These are phyloP conservation scores for Emergomyces orientalis DNA, from an alignment of 2,329 filamentous ascomycete species.

Conservation along the genomic window DNA sequence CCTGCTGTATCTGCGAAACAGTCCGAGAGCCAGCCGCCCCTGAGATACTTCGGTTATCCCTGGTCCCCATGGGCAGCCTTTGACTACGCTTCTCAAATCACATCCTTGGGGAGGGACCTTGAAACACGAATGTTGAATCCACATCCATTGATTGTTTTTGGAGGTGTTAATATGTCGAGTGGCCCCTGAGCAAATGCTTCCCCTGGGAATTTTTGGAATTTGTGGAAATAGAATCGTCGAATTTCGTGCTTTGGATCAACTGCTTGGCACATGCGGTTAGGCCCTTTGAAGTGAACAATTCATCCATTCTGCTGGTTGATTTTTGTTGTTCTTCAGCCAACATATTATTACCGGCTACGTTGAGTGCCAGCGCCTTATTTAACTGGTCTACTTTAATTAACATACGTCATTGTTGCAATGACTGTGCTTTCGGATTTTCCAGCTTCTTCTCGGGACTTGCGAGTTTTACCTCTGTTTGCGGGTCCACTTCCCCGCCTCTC, in stretches of 20 bases:
- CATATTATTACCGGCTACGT: neutral
- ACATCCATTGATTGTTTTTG: neutral
- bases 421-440: slow-evolving; percentile 12
- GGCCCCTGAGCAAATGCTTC: neutral
- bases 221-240: too few relatives aligned
- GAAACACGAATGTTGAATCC: neutral
- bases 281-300: neutral
- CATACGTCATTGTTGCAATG: slow-evolving; percentile 4
- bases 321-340: neutral
- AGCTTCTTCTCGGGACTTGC: slow-evolving; percentile 11
- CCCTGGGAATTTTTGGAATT: neutral
- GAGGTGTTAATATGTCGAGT: neutral
- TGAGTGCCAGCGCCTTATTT: neutral
- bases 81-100: neutral
- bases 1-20: neutral
- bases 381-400: neutral
- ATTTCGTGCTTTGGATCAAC: neutral
- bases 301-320: neutral
- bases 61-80: neutral
- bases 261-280: neutral
- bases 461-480: slow-evolving; percentile 40
- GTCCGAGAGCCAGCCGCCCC: too few relatives aligned
- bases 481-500: slow-evolving; percentile 31
- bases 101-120: neutral
- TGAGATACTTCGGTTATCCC: neutral